Base-by-base conservation (phyloP, 1,284 basidiomycete species). In the Sporisorium exsertum region DNA sequence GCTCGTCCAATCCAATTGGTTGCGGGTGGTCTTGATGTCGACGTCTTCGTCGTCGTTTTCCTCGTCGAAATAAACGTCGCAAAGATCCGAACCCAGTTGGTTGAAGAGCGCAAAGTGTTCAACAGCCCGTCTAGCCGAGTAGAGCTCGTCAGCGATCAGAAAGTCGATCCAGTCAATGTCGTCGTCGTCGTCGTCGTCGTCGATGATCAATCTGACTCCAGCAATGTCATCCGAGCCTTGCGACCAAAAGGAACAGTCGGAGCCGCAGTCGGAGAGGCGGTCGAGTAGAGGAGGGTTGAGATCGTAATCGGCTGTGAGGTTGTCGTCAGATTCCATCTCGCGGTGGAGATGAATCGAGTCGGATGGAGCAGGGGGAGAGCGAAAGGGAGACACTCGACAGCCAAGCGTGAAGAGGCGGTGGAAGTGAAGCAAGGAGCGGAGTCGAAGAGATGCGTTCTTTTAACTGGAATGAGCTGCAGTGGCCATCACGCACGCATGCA, bases 371-470 rank as follows among this genome's bases (percentile, higher is more conserved):
- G 16, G n/a, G 27, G n/a, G 27, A 49, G 29, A 29, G 18, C 12
- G 24, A 26, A 47, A 13, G 16, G 15, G 46, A 47, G 26, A 20
- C n/a, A n/a, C n/a, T n/a, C n/a, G n/a, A n/a, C n/a, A n/a, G n/a
- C n/a, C n/a, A n/a, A n/a, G n/a, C n/a, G n/a, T n/a, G 22, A 46
- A 27, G 47, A 47, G 26, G 26, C 1, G 49, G 27, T 16, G 27
- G 49, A 20, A 26, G 49, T 3, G 24, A 52, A 26, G 51, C 49
- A 50, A 50, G 27, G n/a, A 29, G 27, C 49, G 29, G 49, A 20
- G 29, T 50, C 29, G 51, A 22, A 5, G 20, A 15, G 32, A 5
- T 20, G 13, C 32, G 10, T 40, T 3, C 51, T 20, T 37, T 51
- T 35, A 50, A 32, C 3, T 50, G 3, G 5, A 32, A 32, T 24